Evolutionary conservation across 192 early-diverging fungal genomes (phyloP).

Genomic region (Entophlyctis luteolus): DNA sequence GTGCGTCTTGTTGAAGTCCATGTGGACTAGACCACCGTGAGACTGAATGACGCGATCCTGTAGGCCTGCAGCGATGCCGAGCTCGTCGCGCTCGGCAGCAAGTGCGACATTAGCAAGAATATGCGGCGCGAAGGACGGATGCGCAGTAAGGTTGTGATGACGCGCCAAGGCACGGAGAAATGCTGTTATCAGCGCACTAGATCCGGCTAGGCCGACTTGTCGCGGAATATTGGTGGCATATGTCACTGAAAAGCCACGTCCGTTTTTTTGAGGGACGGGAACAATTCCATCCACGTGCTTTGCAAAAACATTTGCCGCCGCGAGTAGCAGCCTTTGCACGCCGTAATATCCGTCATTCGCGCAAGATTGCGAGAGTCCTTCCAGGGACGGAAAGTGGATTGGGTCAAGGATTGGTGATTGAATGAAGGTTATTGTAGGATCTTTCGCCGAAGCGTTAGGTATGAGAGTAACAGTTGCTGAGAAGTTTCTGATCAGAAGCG

Average conservation of each 20-base stretch:
- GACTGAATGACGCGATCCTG: slow-evolving; percentile 66
- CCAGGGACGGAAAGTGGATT: slow-evolving; percentile 34
- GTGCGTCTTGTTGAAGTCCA: slow-evolving; percentile 55
- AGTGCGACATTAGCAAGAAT: slow-evolving; percentile 54
- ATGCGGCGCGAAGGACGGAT: slow-evolving; percentile 40
- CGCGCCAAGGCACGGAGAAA: slow-evolving; percentile 46
- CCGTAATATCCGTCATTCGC: slow-evolving; percentile 54
- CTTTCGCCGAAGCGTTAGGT: slow-evolving; percentile 37
- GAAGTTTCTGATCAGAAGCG: slow-evolving; percentile 59
- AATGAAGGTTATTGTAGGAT: slow-evolving; percentile 43
- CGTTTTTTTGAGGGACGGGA: slow-evolving; percentile 4
- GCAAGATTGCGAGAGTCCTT: slow-evolving; percentile 23
- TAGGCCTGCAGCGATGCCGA: slow-evolving; percentile 57
- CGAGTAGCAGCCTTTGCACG: slow-evolving; percentile 46
- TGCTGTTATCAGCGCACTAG: slow-evolving; percentile 56
- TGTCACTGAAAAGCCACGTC: slow-evolving; percentile 48
- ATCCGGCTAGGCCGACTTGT: slow-evolving; percentile 47
- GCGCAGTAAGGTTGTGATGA: slow-evolving; percentile 26
- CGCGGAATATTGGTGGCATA: slow-evolving; percentile 63
- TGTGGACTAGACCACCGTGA: slow-evolving; percentile 59
- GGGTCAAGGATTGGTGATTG: slow-evolving; percentile 36
- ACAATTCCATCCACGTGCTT: slow-evolving; percentile 35
- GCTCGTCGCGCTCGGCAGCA: slow-evolving; percentile 50
- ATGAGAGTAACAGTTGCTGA: slow-evolving; percentile 50
- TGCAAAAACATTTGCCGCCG: slow-evolving; percentile 54